Evolutionary conservation across 371 early-diverging fungal genomes (phyloP), one percentile per base, ranked within the genome.

Genomic region (Mucor ambiguus): DNA sequence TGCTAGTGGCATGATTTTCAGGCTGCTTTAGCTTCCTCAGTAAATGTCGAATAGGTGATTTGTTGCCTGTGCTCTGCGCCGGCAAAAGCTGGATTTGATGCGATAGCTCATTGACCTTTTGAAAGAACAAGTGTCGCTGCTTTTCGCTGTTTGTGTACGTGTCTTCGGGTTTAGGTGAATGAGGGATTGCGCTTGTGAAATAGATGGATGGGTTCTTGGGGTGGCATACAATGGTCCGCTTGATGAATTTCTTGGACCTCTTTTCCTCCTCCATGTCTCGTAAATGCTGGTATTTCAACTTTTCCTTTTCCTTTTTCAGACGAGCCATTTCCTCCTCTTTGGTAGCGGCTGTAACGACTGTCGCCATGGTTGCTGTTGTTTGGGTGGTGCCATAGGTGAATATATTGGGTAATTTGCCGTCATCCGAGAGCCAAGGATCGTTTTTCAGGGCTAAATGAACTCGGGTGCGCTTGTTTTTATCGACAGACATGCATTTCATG

Each of bases 381-480:
- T 49, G 22, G 1, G 32, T 18, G 28, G 16, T 62, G 59, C 32
- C 66, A 14, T 68, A 61, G 2, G 64, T 56, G 22, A 77, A 67
- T 11, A 77, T 73, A 49, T 75, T 70, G 10, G 71, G 71, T 26
- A 80, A 37, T 26, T 63, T 55, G 10, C 74, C 79, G 62, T 70
- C 63, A 4, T 78, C 68, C 18, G 72, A 70, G 14, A 87, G 61
- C 88, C 88, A 87, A 2, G 79, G 72, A 58, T 87, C 88, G 18
- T 73, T 73, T 32, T 82, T 81, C 11, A 87, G 69, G 26, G 85
- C 80, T 49, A 71, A 65, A 3, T 78, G 67, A 12, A 87, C 74
- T 28, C 79, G 77, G 55, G 76, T 76, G 38, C 88, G 69, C 49
- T 83, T 77, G 30, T 69, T 61, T 24, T 83, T 70, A 33, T 86